Evolutionary conservation across 306 rosid species (phyloP), one percentile per base, ranked within the genome.

Genomic region (Cucurbita argyrosperma): DNA sequence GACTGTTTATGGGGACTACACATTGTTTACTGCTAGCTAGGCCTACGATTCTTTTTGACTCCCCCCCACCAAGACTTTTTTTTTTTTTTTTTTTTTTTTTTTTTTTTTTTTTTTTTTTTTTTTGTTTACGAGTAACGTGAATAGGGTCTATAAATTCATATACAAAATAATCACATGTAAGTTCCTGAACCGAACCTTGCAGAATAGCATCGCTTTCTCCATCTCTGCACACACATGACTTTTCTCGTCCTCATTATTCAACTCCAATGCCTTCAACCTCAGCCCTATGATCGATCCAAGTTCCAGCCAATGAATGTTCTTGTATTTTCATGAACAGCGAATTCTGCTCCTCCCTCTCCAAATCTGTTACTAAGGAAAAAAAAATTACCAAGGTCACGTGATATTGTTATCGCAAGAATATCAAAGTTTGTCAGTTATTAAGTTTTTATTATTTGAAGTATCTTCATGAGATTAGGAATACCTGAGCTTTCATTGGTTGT

Each of bases 81-180:
- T 26, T 26, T 26, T 26, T 26, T 1, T 26, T 26, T 26, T 26
- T 26, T 26, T 1, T 26, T 26, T 26, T 1, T 26, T 26, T 26
- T 23, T 23, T 0, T 50, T 51, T 19, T 19, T 19, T 19, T 19
- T 19, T 19, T 19, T 19, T 19, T 19, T 19, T 19, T 19, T 19
- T 21, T 21, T 21, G 0, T 37, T 51, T 49, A 70, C 74, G 23
- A 23, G 14, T 13, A 16, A 30, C 51, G 46, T 70, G 59, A 70
- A 10, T 70, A 26, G 46, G 59, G 15, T 70, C 4, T 15, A 13
- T 68, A 13, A 46, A 23, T 70, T 35, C 51, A 53, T 50, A 16
- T 50, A 70, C 74, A 70, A 35, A 35, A 70, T 70, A 30, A 70
- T 70, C 74, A 70, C 74, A 50, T 69, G 23, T 50, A 69, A 49